Evolutionary conservation across 2,329 filamentous ascomycete species (phyloP).

Genomic region (Thielaviopsis populi): DNA sequence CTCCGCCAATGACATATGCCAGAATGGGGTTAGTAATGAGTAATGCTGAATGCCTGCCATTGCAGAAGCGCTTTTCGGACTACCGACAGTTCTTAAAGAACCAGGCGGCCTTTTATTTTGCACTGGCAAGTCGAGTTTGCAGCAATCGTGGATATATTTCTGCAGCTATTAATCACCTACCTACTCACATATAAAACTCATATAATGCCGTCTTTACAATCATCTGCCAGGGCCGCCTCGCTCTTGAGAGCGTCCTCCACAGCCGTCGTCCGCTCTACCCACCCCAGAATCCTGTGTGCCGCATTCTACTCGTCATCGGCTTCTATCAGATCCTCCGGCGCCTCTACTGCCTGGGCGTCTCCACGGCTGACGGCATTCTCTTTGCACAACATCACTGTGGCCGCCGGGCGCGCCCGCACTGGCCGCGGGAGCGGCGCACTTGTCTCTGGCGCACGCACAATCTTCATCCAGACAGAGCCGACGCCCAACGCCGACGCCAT

Average conservation of each 20-base stretch:
- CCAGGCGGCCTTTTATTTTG: not conserved
- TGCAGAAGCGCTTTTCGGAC: conserved; percentile 3
- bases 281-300: not conserved
- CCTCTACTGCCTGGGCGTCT: conserved; percentile 12
- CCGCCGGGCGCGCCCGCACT: conserved; percentile 11
- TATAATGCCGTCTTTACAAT: conserved; percentile 8
- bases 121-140: not conserved
- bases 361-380: conserved; percentile 16
- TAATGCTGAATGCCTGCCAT: conserved; percentile 3
- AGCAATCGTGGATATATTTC: not conserved
- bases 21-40: conserved; percentile 12
- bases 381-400: conserved; percentile 10
- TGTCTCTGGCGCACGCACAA: conserved; percentile 43
- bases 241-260: conserved; percentile 13
- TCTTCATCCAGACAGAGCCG: conserved; percentile 94
- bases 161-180: not conserved
- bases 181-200: not conserved
- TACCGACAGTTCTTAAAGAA: not conserved
- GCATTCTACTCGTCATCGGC: not conserved
- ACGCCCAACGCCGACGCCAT: conserved; percentile 92
- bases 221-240: conserved; percentile 10
- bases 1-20: conserved; percentile 7
- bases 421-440: conserved; percentile 18
- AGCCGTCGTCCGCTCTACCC: conserved; percentile 10
- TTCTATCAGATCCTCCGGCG: not conserved